Evolutionary conservation across 768 basidiomycete species (phyloP), one percentile per base, ranked within the genome.

Genomic region (Hemileccinum rubropunctum): DNA sequence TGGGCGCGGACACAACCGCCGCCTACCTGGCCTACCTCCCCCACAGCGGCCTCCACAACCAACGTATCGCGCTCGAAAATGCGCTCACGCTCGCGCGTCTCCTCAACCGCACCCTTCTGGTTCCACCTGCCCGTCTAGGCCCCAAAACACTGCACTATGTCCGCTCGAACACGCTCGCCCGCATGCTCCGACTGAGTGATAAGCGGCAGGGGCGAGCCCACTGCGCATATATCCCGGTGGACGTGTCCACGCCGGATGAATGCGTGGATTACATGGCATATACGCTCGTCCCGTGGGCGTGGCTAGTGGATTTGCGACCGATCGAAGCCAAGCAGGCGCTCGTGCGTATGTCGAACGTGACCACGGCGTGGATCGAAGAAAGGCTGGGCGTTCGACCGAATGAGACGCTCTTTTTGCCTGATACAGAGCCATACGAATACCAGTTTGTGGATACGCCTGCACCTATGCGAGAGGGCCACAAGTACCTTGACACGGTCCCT

Each of bases 1-100:
- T 58, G 39, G 52, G 48, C 18, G 42, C 41, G 2, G 63, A 69
- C 48, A 54, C 56, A 2, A 48, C 65, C 12, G 73, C 74, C 52
- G 71, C 63, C 45, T 92, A 78, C 64, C 67, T 93, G 17, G 75
- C 87, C 17, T 92, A 89, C 64, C 73, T 92, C 17, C 89, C 90
- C 12, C 89, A 92, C 63, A 88, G 86, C 54, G 87, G 88, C 3
- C 86, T 88, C 56, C 88, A 92, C 67, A 92, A 90, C 65, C 88
- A 92, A 69, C 83, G 89, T 30, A 90, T 93, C 56, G 84, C 88
- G 15, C 77, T 93, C 52, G 88, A 92, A 69, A 93, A 93, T 59
- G 91, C 88, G 3, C 76, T 91, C 17, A 73, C 84, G n/a, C 77
- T 92, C 44, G 76, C 89, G 2, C 73, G 69, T 51, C 63, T 86